Conservation (phyloP, 768 basidiomycete genomes). For the Cyclocybe aegerita region DNA sequence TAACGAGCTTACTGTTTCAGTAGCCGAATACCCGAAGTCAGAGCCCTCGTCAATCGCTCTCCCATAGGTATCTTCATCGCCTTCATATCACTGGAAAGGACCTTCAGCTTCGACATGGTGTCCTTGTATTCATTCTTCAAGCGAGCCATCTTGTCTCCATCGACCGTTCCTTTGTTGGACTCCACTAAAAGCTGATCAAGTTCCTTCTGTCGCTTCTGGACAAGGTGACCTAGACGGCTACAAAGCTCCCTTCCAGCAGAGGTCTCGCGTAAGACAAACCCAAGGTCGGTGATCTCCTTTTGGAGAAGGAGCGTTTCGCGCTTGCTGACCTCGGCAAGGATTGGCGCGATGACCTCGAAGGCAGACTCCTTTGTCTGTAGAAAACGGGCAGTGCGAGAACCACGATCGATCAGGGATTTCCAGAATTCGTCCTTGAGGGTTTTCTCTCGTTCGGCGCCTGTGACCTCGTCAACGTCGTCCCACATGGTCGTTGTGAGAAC, state of each 20-base stretch:
- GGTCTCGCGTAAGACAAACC: constrained; percentile 1
- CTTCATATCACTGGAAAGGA: too few species aligned
- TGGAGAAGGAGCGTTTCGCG: constrained; percentile 5
- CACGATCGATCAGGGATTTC: constrained; percentile 39
- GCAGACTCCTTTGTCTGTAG: constrained; percentile 31
- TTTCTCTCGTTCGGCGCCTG: constrained; percentile 34
- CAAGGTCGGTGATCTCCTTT: not conserved
- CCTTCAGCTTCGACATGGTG: too few species aligned
- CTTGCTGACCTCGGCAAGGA: not conserved
- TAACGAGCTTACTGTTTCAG: too few species aligned
- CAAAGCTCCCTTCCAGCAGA: constrained; percentile 2
- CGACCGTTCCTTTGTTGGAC: too few species aligned
- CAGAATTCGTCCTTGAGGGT: constrained; percentile 43
- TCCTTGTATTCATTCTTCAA: too few species aligned
- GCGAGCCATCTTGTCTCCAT: too few species aligned
- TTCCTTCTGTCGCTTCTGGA: not conserved
- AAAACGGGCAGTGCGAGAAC: constrained; percentile 38
- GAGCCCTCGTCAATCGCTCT: too few species aligned
- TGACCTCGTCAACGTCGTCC: constrained; percentile 33
- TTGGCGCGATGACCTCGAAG: constrained; percentile 29
- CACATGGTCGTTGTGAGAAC: constrained; percentile 52
- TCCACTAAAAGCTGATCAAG: too few species aligned
- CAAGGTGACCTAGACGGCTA: not conserved
- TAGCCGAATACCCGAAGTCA: too few species aligned
- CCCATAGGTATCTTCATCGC: too few species aligned